Percentiles rank a stretch among this genome's conserved stretches.
Evolutionary conservation across 768 basidiomycete species (phyloP).

Genomic region (Panus rudis): DNA sequence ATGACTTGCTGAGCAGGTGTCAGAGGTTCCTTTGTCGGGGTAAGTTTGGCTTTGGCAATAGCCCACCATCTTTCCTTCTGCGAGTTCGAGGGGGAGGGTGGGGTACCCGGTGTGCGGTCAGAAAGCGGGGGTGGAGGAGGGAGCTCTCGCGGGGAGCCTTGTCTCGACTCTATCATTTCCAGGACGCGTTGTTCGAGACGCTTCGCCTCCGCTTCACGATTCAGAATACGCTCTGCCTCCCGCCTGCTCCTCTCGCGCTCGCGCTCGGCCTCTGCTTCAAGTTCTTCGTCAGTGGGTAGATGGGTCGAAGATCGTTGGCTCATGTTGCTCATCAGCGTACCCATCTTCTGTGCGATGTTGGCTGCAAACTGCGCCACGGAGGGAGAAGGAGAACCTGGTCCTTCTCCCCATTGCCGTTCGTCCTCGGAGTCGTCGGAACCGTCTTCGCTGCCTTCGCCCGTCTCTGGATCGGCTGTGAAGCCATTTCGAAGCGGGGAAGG

Average conservation of each 20-base stretch:
- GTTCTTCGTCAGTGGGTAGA: constrained; percentile 64
- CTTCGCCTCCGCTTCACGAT: constrained; percentile 52
- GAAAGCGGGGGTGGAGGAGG: constrained; percentile 59
- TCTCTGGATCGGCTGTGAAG: constrained; percentile 47
- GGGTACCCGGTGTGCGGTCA: constrained; percentile 36
- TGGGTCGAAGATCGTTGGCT: constrained; percentile 23
- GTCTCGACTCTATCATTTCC: constrained; percentile 61
- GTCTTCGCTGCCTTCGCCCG: constrained; percentile 34
- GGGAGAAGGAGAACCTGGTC: constrained; percentile 57
- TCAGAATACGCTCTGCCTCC: constrained; percentile 75
- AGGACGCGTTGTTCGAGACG: constrained; percentile 68
- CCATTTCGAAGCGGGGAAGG: constrained; percentile 70
- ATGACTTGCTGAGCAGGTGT: constrained; percentile 84
- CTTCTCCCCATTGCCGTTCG: constrained; percentile 32
- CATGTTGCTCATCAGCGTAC: constrained; percentile 53
- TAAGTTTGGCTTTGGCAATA: constrained; percentile 65
- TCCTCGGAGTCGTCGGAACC: constrained; percentile 26
- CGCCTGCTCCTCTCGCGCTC: constrained; percentile 70
- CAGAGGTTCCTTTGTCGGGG: constrained; percentile 71
- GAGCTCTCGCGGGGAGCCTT: constrained; percentile 25
- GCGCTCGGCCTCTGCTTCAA: constrained; percentile 73
- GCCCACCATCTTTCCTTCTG: constrained; percentile 77
- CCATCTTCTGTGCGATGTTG: constrained; percentile 70
- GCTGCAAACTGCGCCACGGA: constrained; percentile 71
- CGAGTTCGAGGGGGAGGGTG: constrained; percentile 58